Base-by-base conservation (phyloP, 768 basidiomycete genomes). In the Bullera alba region DNA sequence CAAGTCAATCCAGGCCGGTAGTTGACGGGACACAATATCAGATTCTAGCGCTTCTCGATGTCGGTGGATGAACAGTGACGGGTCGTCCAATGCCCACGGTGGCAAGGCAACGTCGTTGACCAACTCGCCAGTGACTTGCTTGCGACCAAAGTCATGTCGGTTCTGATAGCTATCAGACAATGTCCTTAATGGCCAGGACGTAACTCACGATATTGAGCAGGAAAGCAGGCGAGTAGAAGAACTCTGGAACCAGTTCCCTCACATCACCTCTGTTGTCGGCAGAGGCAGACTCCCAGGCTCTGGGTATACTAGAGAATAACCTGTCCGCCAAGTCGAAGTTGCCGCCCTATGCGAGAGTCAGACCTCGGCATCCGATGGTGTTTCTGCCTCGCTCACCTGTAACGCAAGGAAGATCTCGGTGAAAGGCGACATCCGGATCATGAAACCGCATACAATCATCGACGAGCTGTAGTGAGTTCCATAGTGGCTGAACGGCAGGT, bases 351-450 rank as follows among this genome's bases (percentile, higher is more conserved):
- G 53, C n/a, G 8, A 14, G 21, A 50, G 29, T 27, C 37, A 22
- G 50, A 8, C 16, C n/a, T 29, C 21, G 16, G 21, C 32, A 25
- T 41, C 38, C 19, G 38, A 34, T 29, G 10, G n/a, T n/a, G n/a
- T n/a, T 25, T 27, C 26, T 5, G 16, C 8, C n/a, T 17, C 32
- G 38, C 75, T 53, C 46, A 79, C 80, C 76, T 83, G 82, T 27
- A 95, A 73, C 2, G 86, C 88, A 74, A 91, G 88, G 78, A 92
- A 96, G 84, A 93, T 92, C 64, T 85, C 83, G 22, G 90, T 92
- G 69, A 86, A 96, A 0, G 92, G 92, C 14, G 84, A 82, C 61
- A 92, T 75, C 19, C 92, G 79, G 48, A 96, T 92, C 60, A 93
- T 74, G 75, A 86, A 95, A 59, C 93, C 90, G 75, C 89, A 92